Percentiles rank a stretch among this genome's conserved stretches.
Evolutionary conservation across 2,329 filamentous ascomycete genomes (phyloP).

Genomic region (Fusarium sp.): DNA sequence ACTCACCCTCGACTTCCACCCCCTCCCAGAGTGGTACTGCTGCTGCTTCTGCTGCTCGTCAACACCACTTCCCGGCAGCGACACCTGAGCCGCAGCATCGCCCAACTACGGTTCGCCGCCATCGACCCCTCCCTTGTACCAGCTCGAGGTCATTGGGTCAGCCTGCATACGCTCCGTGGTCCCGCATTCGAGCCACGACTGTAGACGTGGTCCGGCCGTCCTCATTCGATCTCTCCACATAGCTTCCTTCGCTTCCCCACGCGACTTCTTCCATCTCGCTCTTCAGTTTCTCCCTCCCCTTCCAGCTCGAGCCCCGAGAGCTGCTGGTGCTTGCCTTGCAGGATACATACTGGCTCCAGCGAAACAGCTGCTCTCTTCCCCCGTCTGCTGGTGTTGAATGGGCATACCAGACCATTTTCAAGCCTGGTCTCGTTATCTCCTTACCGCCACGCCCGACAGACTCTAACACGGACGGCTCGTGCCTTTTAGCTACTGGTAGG

Average conservation of each 20-base stretch:
- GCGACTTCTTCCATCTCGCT: slow-evolving; percentile 47
- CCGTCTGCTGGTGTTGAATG: slow-evolving; percentile 35
- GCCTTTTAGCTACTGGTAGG: slow-evolving; percentile 40
- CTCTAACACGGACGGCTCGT: slow-evolving; percentile 29
- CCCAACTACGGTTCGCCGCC: slow-evolving; percentile 43
- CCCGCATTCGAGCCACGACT: slow-evolving; percentile 55
- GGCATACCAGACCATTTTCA: slow-evolving; percentile 44
- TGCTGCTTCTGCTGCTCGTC: slow-evolving; percentile 35
- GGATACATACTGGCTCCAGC: slow-evolving; percentile 46
- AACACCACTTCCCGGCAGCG: slow-evolving; percentile 42
- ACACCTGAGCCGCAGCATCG: slow-evolving; percentile 43
- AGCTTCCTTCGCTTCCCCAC: slow-evolving; percentile 48
- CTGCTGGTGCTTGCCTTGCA: slow-evolving; percentile 50
- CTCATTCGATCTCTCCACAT: slow-evolving; percentile 50
- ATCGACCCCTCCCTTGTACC: slow-evolving; percentile 44
- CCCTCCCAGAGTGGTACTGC: slow-evolving; percentile 27
- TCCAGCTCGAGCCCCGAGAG: slow-evolving; percentile 44
- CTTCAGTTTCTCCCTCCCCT: slow-evolving; percentile 45
- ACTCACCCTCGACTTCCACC: slow-evolving; percentile 35
- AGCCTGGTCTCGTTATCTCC: slow-evolving; percentile 41
- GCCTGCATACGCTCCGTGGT: slow-evolving; percentile 50
- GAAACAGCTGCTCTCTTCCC: slow-evolving; percentile 45
- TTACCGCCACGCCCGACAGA: slow-evolving; percentile 43
- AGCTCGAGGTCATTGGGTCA: slow-evolving; percentile 48
- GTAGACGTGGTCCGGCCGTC: slow-evolving; percentile 45